Evolutionary conservation across 306 rosid species (phyloP), one percentile per base, ranked within the genome.

Genomic region (Quercus bicolor): DNA sequence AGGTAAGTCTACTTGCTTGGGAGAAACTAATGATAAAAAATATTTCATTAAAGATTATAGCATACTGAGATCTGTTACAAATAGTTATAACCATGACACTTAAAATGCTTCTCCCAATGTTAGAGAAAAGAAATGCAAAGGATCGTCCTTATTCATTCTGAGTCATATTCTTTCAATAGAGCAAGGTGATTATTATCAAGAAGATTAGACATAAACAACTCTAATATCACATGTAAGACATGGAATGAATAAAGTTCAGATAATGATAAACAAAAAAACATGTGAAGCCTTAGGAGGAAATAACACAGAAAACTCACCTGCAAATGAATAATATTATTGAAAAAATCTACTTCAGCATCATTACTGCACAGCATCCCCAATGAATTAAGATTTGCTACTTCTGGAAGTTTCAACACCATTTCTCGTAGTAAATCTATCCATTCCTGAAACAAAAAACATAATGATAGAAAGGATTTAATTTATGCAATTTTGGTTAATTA

Each of bases 351-450:
- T 85, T 95, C 98, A 45, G 84, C 88, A 57, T 90, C 94, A 23
- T 87, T 87, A 72, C 89, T 86, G 77, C 85, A 85, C 56, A 95
- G 79, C 52, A 56, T 88, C 85, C 48, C 56, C 72, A 95, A 86
- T 43, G 92, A 91, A 68, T 78, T 78, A 51, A 95, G 88, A 79
- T 87, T 88, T 65, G 86, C 86, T 75, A 89, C 83, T 34, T 86
- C 87, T 16, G 97, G 97, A 78, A 95, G 93, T 82, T 87, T 92
- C 79, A 88, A 79, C 80, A 89, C 91, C 96, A 95, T 95, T 87
- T 90, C 90, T 76, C 86, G 87, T 70, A 95, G 86, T 65, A 95
- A 80, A 77, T 88, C 85, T 23, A 93, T 78, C 98, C 98, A 95
- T 78, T 89, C 98, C 98, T 95, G 91, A 81, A 87, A 77, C 75